phyloP scores from a whole-genome alignment of 108 stramenopile species.

The Nitzschia sp. region DNA sequence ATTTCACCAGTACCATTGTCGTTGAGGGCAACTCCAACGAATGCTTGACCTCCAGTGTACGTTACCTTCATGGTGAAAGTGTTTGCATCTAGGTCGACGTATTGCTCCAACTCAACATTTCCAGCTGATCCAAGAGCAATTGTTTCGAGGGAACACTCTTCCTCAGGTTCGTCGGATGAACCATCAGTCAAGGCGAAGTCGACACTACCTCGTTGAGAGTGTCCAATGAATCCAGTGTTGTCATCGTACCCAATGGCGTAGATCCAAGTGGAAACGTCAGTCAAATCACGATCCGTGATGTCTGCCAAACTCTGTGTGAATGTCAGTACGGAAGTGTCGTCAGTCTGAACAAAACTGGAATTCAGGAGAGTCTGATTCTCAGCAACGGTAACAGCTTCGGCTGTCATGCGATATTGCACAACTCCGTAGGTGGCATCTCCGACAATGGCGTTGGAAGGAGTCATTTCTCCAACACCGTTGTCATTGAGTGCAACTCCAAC shows the following conservation, averaged over 20 bases:
- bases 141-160: not conserved
- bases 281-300: not conserved
- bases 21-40: conserved; percentile 16
- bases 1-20: conserved; percentile 6
- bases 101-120: conserved; percentile 4
- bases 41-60: conserved; percentile 16
- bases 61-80: conserved; percentile 16
- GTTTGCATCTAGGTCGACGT: conserved; percentile 16
- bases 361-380: not conserved
- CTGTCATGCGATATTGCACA: not conserved
- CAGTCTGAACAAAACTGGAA: conserved; percentile 9
- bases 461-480: conserved; percentile 6
- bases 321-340: conserved; percentile 2
- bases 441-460: conserved; percentile 13
- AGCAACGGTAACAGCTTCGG: not conserved
- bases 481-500: conserved; percentile 16
- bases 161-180: too few species aligned
- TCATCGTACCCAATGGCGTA: conserved; percentile 2
- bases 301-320: conserved; percentile 13
- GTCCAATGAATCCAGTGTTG: too few species aligned
- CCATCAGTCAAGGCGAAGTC: too few species aligned
- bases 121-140: not conserved
- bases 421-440: conserved; percentile 9
- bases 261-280: not conserved
- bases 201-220: too few species aligned